Percentiles rank a stretch among this genome's conserved stretches.
phyloP scores from a whole-genome alignment of 371 early-diverging fungal species.

The Mucor irregularis region DNA sequence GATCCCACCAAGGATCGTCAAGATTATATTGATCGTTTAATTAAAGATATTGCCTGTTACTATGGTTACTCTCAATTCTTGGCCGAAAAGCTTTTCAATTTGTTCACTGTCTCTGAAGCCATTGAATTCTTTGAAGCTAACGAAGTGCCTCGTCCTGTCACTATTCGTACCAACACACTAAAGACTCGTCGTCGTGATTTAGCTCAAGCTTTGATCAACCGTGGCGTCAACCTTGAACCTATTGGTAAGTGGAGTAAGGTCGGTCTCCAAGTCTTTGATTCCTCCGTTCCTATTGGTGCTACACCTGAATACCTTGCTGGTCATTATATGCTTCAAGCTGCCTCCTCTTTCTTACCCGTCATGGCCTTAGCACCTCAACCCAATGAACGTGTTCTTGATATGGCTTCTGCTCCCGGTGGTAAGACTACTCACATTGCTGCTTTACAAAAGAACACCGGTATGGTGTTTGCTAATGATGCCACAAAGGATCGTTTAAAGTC shows the following conservation, averaged over 20 bases:
- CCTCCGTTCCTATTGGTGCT: slow-evolving; percentile 92
- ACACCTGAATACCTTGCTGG: slow-evolving; percentile 99
- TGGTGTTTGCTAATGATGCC: slow-evolving; percentile 97
- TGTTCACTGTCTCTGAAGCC: slow-evolving; percentile 89
- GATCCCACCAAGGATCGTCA: slow-evolving; percentile 74
- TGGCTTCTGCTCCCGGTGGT: slow-evolving; percentile 99
- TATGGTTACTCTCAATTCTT: slow-evolving; percentile 97
- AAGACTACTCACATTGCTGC: slow-evolving; percentile 97
- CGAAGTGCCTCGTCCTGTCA: slow-evolving; percentile 96
- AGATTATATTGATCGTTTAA: slow-evolving; percentile 85
- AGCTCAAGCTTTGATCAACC: slow-evolving; percentile 91
- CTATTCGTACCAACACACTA: slow-evolving; percentile 97
- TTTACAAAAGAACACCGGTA: slow-evolving; percentile 97
- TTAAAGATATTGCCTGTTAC: slow-evolving; percentile 86
- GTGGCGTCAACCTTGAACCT: slow-evolving; percentile 98
- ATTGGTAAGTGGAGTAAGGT: slow-evolving; percentile 95
- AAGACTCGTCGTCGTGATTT: slow-evolving; percentile 94
- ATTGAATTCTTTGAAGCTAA: slow-evolving; percentile 99
- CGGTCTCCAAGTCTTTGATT: slow-evolving; percentile 90
- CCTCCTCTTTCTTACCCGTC: slow-evolving; percentile 97
- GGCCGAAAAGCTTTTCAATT: slow-evolving; percentile 87
- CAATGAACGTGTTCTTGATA: slow-evolving; percentile 95
- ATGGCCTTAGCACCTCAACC: slow-evolving; percentile 96
- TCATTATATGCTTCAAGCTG: slow-evolving; percentile 99
- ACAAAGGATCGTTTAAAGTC: slow-evolving; percentile 92